phyloP scores from a whole-genome alignment of 495 filamentous ascomycete genomes.

The Podospora fimiseda region DNA sequence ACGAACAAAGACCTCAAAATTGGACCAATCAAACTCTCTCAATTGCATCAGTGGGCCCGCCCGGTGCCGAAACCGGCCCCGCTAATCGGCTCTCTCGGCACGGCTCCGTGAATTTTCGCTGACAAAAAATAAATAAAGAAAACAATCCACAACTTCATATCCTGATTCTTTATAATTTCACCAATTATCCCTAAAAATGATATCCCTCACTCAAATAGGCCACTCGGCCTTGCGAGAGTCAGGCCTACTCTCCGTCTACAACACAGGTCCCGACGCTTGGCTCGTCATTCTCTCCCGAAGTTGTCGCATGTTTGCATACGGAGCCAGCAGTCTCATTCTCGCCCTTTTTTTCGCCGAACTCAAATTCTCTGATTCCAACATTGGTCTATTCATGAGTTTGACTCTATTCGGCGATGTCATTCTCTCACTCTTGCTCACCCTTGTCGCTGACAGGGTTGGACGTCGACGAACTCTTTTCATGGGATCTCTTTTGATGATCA shows the following conservation, averaged over 20 bases:
- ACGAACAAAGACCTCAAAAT: neutral
- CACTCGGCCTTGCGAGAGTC: constrained; percentile 26
- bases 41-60: neutral
- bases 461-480: constrained; percentile 58
- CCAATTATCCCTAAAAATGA: neutral
- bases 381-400: constrained; percentile 84
- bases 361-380: constrained; percentile 55
- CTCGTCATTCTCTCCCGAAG: constrained; percentile 69
- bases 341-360: constrained; percentile 53
- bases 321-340: constrained; percentile 33
- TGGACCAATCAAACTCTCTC: neutral
- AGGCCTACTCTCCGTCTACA: constrained; percentile 44
- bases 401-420: constrained; percentile 75
- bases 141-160: too few relatives aligned
- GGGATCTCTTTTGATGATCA: constrained; percentile 63
- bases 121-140: neutral
- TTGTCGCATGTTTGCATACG: constrained; percentile 47
- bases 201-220: neutral
- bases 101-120: neutral
- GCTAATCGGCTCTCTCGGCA: neutral
- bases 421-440: constrained; percentile 67
- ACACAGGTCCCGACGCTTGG: constrained; percentile 55
- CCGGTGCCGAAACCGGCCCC: constrained; percentile 10
- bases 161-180: too few relatives aligned
- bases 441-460: constrained; percentile 70